phyloP scores from a whole-genome alignment of 495 filamentous ascomycete species.

The Lepraria neglecta region DNA sequence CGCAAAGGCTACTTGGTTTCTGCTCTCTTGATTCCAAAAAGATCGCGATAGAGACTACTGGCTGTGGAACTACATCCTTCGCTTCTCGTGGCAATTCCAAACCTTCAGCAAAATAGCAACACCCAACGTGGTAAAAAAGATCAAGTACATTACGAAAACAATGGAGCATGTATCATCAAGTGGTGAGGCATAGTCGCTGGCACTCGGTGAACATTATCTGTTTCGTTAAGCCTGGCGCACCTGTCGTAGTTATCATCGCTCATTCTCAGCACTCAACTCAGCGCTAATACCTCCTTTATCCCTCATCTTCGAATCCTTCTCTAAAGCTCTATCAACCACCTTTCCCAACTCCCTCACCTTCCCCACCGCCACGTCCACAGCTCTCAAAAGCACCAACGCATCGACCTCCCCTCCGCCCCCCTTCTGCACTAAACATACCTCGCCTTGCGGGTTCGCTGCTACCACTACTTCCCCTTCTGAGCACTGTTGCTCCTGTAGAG shows the following conservation, averaged over 20 bases:
- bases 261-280: conserved; percentile 81
- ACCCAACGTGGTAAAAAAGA: too few relatives aligned
- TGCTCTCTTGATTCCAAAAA: too few relatives aligned
- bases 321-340: conserved; percentile 62
- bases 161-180: too few relatives aligned
- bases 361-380: conserved; percentile 58
- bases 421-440: conserved; percentile 88
- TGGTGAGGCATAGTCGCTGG: too few relatives aligned
- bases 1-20: too few relatives aligned
- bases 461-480: conserved; percentile 78
- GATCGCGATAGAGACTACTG: too few relatives aligned
- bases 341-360: conserved; percentile 75
- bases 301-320: conserved; percentile 68
- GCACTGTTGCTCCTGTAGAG: conserved; percentile 75
- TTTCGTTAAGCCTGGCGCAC: too few relatives aligned
- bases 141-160: too few relatives aligned
- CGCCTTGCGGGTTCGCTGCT: conserved; percentile 79
- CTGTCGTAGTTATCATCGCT: conserved; percentile 31
- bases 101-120: too few relatives aligned
- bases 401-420: conserved; percentile 74
- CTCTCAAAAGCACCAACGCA: conserved; percentile 65
- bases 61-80: too few relatives aligned
- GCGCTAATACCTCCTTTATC: conserved; percentile 68
- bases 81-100: too few relatives aligned
- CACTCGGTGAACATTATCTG: too few relatives aligned